Evolutionary conservation across 805 yeast genomes (phyloP).

Genomic region (Saccharomyces kudriavzevii): DNA sequence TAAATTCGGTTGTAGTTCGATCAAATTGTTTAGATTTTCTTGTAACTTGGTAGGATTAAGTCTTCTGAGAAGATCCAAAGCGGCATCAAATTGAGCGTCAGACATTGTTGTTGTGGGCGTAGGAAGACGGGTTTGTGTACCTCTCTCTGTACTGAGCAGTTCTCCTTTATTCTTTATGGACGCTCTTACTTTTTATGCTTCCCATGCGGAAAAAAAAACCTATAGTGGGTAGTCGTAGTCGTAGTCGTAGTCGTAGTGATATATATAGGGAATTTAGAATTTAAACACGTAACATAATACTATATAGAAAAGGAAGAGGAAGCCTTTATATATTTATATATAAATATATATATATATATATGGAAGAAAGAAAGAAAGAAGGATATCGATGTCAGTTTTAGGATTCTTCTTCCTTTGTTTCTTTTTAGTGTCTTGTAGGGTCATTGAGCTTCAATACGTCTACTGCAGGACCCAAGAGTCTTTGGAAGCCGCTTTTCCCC

Average conservation of each 20-base stretch:
- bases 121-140: neutral
- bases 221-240: no score
- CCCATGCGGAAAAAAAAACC: neutral
- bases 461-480: constrained; percentile 90
- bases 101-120: neutral
- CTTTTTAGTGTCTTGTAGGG: constrained; percentile 42
- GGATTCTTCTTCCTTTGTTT: neutral
- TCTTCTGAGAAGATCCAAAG: constrained; percentile 69
- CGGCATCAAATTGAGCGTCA: constrained; percentile 49
- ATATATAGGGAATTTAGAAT: neutral
- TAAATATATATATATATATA: neutral
- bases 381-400: neutral
- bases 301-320: neutral
- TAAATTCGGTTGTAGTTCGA: constrained; percentile 47
- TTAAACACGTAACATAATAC: neutral
- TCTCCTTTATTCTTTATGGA: neutral
- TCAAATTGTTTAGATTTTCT: constrained; percentile 38
- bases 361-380: neutral
- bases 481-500: constrained; percentile 86
- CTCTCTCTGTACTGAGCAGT: neutral
- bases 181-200: neutral
- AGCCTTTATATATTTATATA: neutral
- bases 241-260: neutral
- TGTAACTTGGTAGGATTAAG: constrained; percentile 58
- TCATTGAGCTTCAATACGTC: constrained; percentile 80